Base-by-base conservation (phyloP, 208 protist species). In the Wallacemonas rigidus region DNA sequence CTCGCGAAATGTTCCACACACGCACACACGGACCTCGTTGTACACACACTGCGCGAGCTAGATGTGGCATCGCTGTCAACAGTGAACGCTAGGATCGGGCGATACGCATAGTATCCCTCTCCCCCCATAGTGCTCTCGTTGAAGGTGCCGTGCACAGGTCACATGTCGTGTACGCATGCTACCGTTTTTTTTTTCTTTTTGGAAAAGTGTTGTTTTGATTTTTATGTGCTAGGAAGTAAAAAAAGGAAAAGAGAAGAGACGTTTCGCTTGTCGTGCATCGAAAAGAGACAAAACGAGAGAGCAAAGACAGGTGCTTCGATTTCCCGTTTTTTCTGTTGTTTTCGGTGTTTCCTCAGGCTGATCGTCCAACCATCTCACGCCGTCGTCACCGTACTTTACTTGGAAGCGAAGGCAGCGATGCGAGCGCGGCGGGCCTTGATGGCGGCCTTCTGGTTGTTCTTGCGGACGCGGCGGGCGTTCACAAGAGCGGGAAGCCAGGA, bases 361-460 rank as follows among this genome's bases (percentile, higher is more conserved):
- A 26, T 26, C 26, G 26, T 26, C 26, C 26, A 26, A 26, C 26
- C 26, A 26, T 26, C 26, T 26, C 26, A 72, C 40, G 35, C 9
- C 17, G 17, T 12, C 9, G 17, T 38, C 55, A 1, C 45, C 12
- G 1, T 26, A 43, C 48, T 69, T 75, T 87, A 74, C 75, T 81
- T 80, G 62, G 83, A 56, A 51, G 69, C 69, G 63, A 88, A 82
- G 14, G 78, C 78, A 63, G 87, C 86, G 63, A 95, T 80, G 77
- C 87, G 85, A 74, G 83, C 90, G 54, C 87, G 85, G 77, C 90
- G 90, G 41, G 79, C 73, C 79, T 91, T 90, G 69, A 93, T 79
- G 61, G 82, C 78, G n/a, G 74, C 81, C 83, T 92, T 91, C 81
- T 96, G 87, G 86, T 96, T 96, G 78, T 88, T 80, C 89, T 94